Percentiles rank a stretch among this genome's conserved stretches.
phyloP scores from a whole-genome alignment of 2,329 filamentous ascomycete species.

The Huntiella omanensis region DNA sequence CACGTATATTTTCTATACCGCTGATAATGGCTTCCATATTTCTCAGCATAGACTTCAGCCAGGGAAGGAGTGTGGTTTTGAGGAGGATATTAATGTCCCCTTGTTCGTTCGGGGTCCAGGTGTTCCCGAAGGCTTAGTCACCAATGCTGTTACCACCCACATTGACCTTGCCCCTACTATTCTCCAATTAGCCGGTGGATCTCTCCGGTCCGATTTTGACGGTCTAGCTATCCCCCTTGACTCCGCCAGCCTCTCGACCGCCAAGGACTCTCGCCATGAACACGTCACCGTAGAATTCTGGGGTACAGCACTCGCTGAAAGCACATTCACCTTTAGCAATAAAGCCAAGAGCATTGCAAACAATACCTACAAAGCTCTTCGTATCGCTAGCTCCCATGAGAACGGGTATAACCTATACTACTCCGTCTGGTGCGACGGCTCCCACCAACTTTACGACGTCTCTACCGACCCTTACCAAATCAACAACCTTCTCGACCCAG shows the following conservation, averaged over 20 bases:
- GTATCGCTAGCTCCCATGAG: constrained; percentile 21
- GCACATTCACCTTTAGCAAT: constrained; percentile 12
- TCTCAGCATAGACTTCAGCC: constrained; percentile 31
- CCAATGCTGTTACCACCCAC: constrained; percentile 27
- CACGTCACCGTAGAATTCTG: constrained; percentile 35
- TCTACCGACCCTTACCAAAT: constrained; percentile 33
- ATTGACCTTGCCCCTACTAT: constrained; percentile 37
- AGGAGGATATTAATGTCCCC: constrained; percentile 33
- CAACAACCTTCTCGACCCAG: constrained; percentile 14
- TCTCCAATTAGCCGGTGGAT: constrained; percentile 21
- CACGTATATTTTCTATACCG: constrained; percentile 33
- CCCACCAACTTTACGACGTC: constrained; percentile 31
- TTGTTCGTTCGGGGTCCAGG: constrained; percentile 31
- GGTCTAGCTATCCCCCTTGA: constrained; percentile 26
- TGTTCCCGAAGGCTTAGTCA: constrained; percentile 20
- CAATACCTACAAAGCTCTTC: constrained; percentile 37
- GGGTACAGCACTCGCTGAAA: constrained; percentile 22
- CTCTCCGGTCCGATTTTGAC: constrained; percentile 29
- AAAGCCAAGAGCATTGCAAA: constrained; percentile 13
- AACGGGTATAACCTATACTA: constrained; percentile 34
- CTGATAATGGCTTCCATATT: constrained; percentile 36
- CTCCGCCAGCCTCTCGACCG: constrained; percentile 10
- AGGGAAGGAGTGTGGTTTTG: constrained; percentile 32
- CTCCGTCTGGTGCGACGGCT: constrained; percentile 34
- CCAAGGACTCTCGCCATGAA: constrained; percentile 20